phyloP scores from a whole-genome alignment of 2,329 filamentous ascomycete species.

The Bipolaris zeicola region DNA sequence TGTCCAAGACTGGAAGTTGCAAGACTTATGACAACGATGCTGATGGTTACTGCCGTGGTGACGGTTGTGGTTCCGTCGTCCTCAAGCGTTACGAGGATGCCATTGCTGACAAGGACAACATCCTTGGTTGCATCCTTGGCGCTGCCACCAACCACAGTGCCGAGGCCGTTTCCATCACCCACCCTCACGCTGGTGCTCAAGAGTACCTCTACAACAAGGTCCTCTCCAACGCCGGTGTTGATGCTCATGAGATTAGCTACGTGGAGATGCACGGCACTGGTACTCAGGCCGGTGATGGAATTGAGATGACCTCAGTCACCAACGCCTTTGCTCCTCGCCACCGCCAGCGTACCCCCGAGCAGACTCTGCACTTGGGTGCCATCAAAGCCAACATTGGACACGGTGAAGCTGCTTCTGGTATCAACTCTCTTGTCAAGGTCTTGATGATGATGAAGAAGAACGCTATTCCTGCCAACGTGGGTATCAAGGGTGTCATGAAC shows the following conservation, averaged over 20 bases:
- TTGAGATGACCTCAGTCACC: conserved; percentile 80
- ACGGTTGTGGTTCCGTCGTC: conserved; percentile 74
- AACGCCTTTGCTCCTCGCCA: conserved; percentile 64
- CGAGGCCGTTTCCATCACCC: conserved; percentile 80
- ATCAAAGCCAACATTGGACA: conserved; percentile 63
- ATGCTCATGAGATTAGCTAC: conserved; percentile 78
- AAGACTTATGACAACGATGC: conserved; percentile 82
- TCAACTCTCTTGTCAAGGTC: conserved; percentile 60
- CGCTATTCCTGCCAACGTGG: conserved; percentile 60
- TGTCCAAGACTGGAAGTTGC: conserved; percentile 76
- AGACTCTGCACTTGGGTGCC: conserved; percentile 59
- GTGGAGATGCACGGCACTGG: conserved; percentile 92
- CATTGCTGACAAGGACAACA: conserved; percentile 72
- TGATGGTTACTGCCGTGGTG: conserved; percentile 82
- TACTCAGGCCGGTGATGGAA: conserved; percentile 81
- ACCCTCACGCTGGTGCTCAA: conserved; percentile 79
- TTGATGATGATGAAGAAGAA: conserved; percentile 61
- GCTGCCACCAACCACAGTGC: conserved; percentile 82
- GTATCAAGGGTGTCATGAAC: conserved; percentile 62
- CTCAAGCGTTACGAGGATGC: conserved; percentile 83
- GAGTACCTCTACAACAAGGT: conserved; percentile 72
- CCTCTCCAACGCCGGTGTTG: conserved; percentile 72
- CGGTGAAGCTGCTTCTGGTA: conserved; percentile 60
- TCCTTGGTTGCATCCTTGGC: conserved; percentile 75
- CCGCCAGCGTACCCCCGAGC: conserved; percentile 55